Conservation (phyloP, 495 filamentous ascomycete genomes). For the Hamigera avellanea region DNA sequence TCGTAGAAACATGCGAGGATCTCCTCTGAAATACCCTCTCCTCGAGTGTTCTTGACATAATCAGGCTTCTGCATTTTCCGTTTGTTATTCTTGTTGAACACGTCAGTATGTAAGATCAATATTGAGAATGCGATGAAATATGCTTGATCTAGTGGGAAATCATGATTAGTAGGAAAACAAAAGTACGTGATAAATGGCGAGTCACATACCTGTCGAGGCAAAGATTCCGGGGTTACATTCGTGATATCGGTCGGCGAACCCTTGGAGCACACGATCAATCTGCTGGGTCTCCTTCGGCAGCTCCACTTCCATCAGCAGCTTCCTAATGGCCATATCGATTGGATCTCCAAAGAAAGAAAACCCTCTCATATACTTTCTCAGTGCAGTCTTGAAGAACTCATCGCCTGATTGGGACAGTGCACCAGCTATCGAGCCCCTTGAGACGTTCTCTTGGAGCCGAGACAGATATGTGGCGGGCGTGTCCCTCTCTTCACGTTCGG, state of each 20-base stretch:
- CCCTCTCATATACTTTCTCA: slow-evolving; percentile 88
- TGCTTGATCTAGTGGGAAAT: slow-evolving; percentile 55
- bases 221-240: slow-evolving; percentile 98
- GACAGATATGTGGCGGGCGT: slow-evolving; percentile 82
- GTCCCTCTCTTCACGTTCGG: slow-evolving; percentile 76
- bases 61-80: slow-evolving; percentile 96
- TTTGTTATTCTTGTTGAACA: slow-evolving; percentile 99
- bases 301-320: slow-evolving; percentile 93
- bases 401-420: slow-evolving; percentile 75
- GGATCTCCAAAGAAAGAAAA: slow-evolving; percentile 94
- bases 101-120: slow-evolving; percentile 91
- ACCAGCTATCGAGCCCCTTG: slow-evolving; percentile 66
- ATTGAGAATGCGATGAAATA: slow-evolving; percentile 97
- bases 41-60: slow-evolving; percentile 88
- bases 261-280: slow-evolving; percentile 86
- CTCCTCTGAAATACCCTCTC: slow-evolving; percentile 82
- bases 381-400: slow-evolving; percentile 65
- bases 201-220: slow-evolving; percentile 50
- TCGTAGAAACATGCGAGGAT: slow-evolving; percentile 95
- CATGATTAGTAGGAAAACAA: slow-evolving; percentile 5
- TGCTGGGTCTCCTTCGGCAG: slow-evolving; percentile 96
- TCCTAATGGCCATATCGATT: slow-evolving; percentile 93
- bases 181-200: not conserved
- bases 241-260: slow-evolving; percentile 92
- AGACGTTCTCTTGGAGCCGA: slow-evolving; percentile 66